Conservation (phyloP, 2,329 filamentous ascomycete genomes). For the Fusarium agapanthi region DNA sequence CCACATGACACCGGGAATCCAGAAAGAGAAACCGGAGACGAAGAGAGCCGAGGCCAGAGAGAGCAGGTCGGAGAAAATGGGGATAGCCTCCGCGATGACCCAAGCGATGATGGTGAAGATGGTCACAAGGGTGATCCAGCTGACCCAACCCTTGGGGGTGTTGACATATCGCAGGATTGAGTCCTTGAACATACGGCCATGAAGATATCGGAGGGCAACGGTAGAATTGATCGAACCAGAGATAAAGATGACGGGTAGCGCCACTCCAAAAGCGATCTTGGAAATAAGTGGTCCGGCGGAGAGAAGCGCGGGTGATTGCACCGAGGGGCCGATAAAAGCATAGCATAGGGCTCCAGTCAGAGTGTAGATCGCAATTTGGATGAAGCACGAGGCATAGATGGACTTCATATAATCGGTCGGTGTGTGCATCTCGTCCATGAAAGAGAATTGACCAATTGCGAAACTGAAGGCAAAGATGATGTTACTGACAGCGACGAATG, state of each 20-base stretch:
- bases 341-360: slow-evolving; percentile 74
- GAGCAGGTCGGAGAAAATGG: slow-evolving; percentile 32
- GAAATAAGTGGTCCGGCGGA: slow-evolving; percentile 68
- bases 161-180: slow-evolving; percentile 30
- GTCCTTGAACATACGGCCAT: slow-evolving; percentile 34
- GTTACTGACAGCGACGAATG: slow-evolving; percentile 70
- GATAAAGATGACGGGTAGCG: slow-evolving; percentile 61
- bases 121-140: slow-evolving; percentile 23
- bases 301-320: slow-evolving; percentile 73
- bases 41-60: slow-evolving; percentile 29
- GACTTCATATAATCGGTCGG: slow-evolving; percentile 54
- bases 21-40: slow-evolving; percentile 32
- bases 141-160: slow-evolving; percentile 30
- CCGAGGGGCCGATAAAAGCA: slow-evolving; percentile 69
- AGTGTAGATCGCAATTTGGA: slow-evolving; percentile 72
- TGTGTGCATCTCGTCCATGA: slow-evolving; percentile 39
- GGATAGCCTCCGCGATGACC: slow-evolving; percentile 33
- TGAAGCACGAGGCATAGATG: slow-evolving; percentile 68
- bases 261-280: slow-evolving; percentile 75
- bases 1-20: slow-evolving; percentile 33
- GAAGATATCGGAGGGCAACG: slow-evolving; percentile 30
- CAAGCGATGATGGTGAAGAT: slow-evolving; percentile 32
- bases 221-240: slow-evolving; percentile 34
- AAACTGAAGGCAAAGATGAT: slow-evolving; percentile 50
- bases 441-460: slow-evolving; percentile 34